A percentile compares a stretch with the other conserved stretches of the same genome.
Evolutionary conservation across 2,329 filamentous ascomycete species (phyloP).

Genomic region (Pyrenophora seminiperda): DNA sequence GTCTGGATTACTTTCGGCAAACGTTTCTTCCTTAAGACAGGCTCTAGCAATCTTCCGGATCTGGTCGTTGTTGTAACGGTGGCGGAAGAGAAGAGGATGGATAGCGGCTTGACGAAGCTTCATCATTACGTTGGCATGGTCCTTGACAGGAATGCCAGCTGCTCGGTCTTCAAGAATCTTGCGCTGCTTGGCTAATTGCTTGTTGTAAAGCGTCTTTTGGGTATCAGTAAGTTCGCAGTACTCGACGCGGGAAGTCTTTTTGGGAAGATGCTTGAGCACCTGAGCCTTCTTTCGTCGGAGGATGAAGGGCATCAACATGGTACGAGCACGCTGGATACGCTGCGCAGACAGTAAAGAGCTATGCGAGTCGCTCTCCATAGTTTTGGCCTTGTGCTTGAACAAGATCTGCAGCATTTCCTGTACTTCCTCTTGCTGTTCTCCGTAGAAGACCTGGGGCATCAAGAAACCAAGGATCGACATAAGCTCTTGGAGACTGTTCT

Average conservation of each 20-base stretch:
- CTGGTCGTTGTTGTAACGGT: constrained; percentile 75
- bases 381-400: constrained; percentile 89
- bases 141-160: constrained; percentile 60
- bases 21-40: constrained; percentile 71
- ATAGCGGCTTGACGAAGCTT: constrained; percentile 90
- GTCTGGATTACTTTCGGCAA: constrained; percentile 56
- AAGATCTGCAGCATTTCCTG: constrained; percentile 81
- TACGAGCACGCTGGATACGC: constrained; percentile 82
- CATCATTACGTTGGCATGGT: constrained; percentile 69
- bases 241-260: constrained; percentile 77
- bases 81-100: constrained; percentile 85
- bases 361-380: constrained; percentile 71
- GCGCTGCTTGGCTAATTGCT: constrained; percentile 66
- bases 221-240: constrained; percentile 77
- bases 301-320: constrained; percentile 94
- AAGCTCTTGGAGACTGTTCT: constrained; percentile 93
- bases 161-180: constrained; percentile 65
- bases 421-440: constrained; percentile 65
- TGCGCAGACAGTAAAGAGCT: constrained; percentile 84
- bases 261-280: constrained; percentile 80
- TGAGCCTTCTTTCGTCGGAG: constrained; percentile 92
- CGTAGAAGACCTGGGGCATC: constrained; percentile 79
- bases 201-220: constrained; percentile 76
- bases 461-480: constrained; percentile 92
- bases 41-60: constrained; percentile 79